Percentiles rank a stretch among this genome's conserved stretches.
Evolutionary conservation across 495 filamentous ascomycete genomes (phyloP).

Genomic region (Penicillium malachiteum): DNA sequence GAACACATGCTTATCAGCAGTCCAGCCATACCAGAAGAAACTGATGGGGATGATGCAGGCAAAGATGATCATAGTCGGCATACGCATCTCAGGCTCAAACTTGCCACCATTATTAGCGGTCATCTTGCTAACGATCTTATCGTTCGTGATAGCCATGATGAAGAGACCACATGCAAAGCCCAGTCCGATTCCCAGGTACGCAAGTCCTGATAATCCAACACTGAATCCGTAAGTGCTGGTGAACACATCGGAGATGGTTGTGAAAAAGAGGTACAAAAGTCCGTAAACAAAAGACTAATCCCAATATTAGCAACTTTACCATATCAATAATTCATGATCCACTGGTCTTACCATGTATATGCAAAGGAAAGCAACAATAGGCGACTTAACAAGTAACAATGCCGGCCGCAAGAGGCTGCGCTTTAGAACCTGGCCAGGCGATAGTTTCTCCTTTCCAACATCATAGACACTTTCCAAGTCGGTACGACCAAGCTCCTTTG

Average conservation of each 20-base stretch:
- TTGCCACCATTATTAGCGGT: conserved; percentile 53
- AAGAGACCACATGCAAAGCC: conserved; percentile 53
- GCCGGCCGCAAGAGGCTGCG: conserved; percentile 45
- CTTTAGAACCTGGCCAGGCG: conserved; percentile 20
- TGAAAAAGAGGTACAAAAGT: conserved; percentile 65
- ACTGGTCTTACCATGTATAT: conserved; percentile 50
- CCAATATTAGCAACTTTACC: not conserved
- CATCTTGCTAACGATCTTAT: conserved; percentile 55
- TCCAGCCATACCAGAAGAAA: conserved; percentile 33
- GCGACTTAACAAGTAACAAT: conserved; percentile 43
- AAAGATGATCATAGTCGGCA: conserved; percentile 64
- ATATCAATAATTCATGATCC: not conserved
- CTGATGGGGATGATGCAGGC: conserved; percentile 40
- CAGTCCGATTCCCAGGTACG: conserved; percentile 60
- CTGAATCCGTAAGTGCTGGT: conserved; percentile 54
- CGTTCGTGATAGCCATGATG: conserved; percentile 53
- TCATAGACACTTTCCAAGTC: conserved; percentile 37
- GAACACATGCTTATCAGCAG: conserved; percentile 23
- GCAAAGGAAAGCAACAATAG: conserved; percentile 53
- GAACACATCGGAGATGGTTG: conserved; percentile 67
- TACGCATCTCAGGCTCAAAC: conserved; percentile 62
- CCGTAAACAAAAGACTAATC: conserved; percentile 55
- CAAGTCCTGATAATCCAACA: conserved; percentile 55
- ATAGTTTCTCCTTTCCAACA: not conserved
- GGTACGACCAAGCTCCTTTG: conserved; percentile 25